These are phyloP conservation scores for Plenodomus tracheiphilus DNA, from an alignment of 2,329 filamentous ascomycete genomes.

Conservation along the genomic window DNA sequence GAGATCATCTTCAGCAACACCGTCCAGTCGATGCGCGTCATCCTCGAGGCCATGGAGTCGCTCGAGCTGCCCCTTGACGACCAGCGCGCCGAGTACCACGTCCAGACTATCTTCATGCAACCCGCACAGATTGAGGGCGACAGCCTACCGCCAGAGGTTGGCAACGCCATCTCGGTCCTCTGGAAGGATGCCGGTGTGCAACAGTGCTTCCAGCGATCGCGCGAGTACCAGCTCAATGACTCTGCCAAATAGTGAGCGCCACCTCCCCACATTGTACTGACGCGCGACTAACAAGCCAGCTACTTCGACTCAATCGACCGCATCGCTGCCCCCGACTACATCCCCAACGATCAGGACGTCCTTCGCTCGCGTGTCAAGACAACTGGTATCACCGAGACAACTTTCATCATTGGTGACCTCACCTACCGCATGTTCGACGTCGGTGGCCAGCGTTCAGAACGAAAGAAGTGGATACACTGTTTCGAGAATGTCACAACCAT, in stretches of 20 bases:
- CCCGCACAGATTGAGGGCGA: slow-evolving; percentile 96
- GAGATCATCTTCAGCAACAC: slow-evolving; percentile 75
- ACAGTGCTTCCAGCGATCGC: slow-evolving; percentile 91
- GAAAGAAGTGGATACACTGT: slow-evolving; percentile 99
- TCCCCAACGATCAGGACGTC: slow-evolving; percentile 93
- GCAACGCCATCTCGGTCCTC: slow-evolving; percentile 85
- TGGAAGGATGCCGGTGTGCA: slow-evolving; percentile 94
- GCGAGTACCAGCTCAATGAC: slow-evolving; percentile 96
- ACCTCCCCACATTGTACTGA: background rate
- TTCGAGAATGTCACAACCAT: slow-evolving; percentile 98
- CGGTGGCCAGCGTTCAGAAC: slow-evolving; percentile 90
- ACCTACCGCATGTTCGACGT: slow-evolving; percentile 98
- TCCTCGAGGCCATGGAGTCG: slow-evolving; percentile 70
- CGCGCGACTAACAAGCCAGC: slow-evolving; percentile 51
- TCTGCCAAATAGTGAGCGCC: slow-evolving; percentile 86
- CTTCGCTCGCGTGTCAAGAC: slow-evolving; percentile 96
- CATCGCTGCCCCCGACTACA: slow-evolving; percentile 88
- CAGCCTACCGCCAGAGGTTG: slow-evolving; percentile 90
- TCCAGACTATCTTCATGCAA: slow-evolving; percentile 99
- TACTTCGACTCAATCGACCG: slow-evolving; percentile 96
- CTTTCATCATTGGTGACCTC: slow-evolving; percentile 90
- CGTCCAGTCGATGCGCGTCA: slow-evolving; percentile 71
- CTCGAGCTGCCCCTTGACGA: slow-evolving; percentile 83
- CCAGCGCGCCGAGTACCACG: slow-evolving; percentile 92
- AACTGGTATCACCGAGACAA: slow-evolving; percentile 95